Percentiles rank a stretch among this genome's conserved stretches.
phyloP scores from a whole-genome alignment of 192 early-diverging fungal genomes.

The Coemansia sp. region DNA sequence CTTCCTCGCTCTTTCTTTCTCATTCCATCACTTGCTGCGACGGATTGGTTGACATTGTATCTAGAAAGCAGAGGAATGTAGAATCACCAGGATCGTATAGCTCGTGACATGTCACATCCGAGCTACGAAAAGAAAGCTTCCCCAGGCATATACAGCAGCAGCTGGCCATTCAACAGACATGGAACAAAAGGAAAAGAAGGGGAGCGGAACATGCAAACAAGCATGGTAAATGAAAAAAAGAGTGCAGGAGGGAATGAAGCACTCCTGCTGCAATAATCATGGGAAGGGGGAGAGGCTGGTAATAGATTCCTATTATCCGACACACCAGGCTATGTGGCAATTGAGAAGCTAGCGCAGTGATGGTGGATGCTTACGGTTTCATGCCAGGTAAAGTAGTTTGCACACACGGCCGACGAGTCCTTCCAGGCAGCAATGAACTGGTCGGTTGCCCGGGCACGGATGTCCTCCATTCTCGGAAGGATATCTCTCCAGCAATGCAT shows the following conservation, averaged over 20 bases:
- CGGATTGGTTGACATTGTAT: neutral
- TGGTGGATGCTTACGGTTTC: slow-evolving; percentile 43
- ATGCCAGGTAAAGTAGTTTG: slow-evolving; percentile 52
- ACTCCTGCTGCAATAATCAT: neutral
- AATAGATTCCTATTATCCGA: neutral
- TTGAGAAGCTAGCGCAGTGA: neutral
- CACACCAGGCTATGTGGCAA: neutral
- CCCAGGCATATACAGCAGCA: no score
- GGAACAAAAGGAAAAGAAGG: neutral
- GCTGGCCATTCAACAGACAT: neutral
- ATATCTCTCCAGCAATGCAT: slow-evolving; percentile 52
- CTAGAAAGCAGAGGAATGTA: neutral
- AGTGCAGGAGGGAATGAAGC: neutral
- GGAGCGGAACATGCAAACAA: neutral
- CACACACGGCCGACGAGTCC: slow-evolving; percentile 22
- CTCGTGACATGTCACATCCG: slow-evolving; percentile 9
- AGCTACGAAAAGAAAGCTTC: slow-evolving; percentile 4
- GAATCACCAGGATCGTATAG: slow-evolving; percentile 5
- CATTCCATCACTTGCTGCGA: neutral
- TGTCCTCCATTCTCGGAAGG: slow-evolving; percentile 54
- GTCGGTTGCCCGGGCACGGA: slow-evolving; percentile 48
- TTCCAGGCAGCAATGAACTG: slow-evolving; percentile 53
- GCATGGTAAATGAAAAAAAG: slow-evolving; percentile 12
- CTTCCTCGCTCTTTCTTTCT: no score
- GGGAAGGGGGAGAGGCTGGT: neutral